Conservation (phyloP, 2,329 filamentous ascomycete species). For the Daldinia sp. region DNA sequence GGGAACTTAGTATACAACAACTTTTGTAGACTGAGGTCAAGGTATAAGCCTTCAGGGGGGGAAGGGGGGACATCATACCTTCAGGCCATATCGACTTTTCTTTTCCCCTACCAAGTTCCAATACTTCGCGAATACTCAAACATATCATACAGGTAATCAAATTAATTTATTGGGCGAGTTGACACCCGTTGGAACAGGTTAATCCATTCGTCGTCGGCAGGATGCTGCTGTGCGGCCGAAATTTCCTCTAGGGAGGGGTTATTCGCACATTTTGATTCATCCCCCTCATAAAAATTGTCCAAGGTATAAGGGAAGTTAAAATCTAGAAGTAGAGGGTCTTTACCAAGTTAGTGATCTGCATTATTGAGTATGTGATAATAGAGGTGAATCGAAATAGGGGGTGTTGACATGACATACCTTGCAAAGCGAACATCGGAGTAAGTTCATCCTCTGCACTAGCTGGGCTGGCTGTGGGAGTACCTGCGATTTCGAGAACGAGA, state of each 20-base stretch:
- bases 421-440: slow-evolving; percentile 27
- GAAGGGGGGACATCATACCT: not conserved
- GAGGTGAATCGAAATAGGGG: not conserved
- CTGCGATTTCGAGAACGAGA: slow-evolving; percentile 30
- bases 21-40: not conserved
- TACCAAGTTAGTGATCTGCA: not conserved
- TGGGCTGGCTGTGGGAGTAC: slow-evolving; percentile 21
- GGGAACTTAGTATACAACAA: not conserved
- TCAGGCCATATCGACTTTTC: not conserved
- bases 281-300: slow-evolving; percentile 22
- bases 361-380: not conserved
- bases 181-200: slow-evolving; percentile 35
- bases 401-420: slow-evolving; percentile 25
- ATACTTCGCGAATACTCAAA: not conserved
- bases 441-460: slow-evolving; percentile 21
- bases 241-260: slow-evolving; percentile 23
- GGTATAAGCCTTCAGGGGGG: too few species aligned
- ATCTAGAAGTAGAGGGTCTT: slow-evolving; percentile 40
- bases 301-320: slow-evolving; percentile 35
- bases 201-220: slow-evolving; percentile 31
- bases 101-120: not conserved
- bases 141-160: not conserved
- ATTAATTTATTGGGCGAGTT: slow-evolving; percentile 11
- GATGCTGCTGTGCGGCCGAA: slow-evolving; percentile 16
- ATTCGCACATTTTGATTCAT: slow-evolving; percentile 19